Evolutionary conservation across 2,329 filamentous ascomycete species (phyloP).

Genomic region (Sarocladium oryzae): DNA sequence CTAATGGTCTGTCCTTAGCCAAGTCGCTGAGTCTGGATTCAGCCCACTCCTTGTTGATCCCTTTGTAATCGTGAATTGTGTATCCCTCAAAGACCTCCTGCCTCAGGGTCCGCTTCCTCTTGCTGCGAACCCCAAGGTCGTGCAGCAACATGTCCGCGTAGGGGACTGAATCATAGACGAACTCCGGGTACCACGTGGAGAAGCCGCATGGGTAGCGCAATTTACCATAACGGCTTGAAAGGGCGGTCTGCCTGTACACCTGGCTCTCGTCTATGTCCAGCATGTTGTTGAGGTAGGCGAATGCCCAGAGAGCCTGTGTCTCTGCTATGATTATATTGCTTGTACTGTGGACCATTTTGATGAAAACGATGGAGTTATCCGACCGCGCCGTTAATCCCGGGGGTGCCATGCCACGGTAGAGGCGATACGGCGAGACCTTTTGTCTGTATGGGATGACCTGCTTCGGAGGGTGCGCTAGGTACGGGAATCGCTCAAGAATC

Average conservation of each 20-base stretch:
- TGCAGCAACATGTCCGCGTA: slow-evolving; percentile 49
- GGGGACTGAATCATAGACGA: slow-evolving; percentile 50
- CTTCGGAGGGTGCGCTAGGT: neutral
- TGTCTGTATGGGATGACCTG: neutral
- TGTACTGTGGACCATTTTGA: slow-evolving; percentile 6
- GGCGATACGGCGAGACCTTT: slow-evolving; percentile 7
- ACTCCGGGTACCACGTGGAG: slow-evolving; percentile 57
- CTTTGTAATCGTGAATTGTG: slow-evolving; percentile 1
- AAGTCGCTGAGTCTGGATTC: neutral
- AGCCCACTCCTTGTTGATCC: slow-evolving; percentile 1
- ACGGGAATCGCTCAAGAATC: neutral
- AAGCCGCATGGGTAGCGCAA: slow-evolving; percentile 63
- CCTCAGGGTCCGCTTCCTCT: neutral
- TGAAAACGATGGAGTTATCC: slow-evolving; percentile 3
- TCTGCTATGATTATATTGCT: slow-evolving; percentile 6
- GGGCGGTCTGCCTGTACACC: slow-evolving; percentile 46
- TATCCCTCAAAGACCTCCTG: neutral
- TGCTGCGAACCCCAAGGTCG: slow-evolving; percentile 47
- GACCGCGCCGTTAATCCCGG: neutral
- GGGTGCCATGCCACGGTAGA: slow-evolving; percentile 20
- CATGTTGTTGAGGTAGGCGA: slow-evolving; percentile 48
- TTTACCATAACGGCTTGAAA: slow-evolving; percentile 61
- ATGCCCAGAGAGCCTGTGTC: slow-evolving; percentile 44
- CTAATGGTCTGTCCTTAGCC: too few relatives aligned
- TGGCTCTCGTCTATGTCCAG: slow-evolving; percentile 33